Evolutionary conservation across 2,329 filamentous ascomycete species (phyloP), one percentile per base, ranked within the genome.

Genomic region (Fusarium domesticum): DNA sequence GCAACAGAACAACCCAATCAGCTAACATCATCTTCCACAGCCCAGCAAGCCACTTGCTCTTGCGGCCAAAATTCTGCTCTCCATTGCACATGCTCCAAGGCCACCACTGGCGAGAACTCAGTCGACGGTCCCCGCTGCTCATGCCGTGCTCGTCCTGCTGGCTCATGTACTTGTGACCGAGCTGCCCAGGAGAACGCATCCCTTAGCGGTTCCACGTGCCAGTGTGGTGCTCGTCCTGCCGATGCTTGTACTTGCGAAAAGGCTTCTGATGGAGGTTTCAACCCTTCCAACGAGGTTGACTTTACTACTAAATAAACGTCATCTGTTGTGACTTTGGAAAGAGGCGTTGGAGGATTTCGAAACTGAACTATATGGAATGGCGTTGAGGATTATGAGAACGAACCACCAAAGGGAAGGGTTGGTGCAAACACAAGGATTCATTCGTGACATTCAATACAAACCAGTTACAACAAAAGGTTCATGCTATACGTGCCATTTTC

Each of bases 31-130:
- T 36, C 8, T 5, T 43, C 41, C 17, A 16, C 56, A 81, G 81
- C 81, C 57, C 68, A 80, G 59, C 76, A 84, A 68, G 82, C 82
- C 7, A 84, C 76, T 48, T 96, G 90, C 81, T 95, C 89, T 14
- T 97, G 92, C 67, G 92, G 92, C 64, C 83, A 96, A 75, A 80
- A 93, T 65, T 81, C 83, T 4, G 92, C 92, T 38, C 81, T 96
- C 37, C 77, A 91, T 66, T 97, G 92, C 80, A 86, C 76, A 51
- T 96, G 92, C 73, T 81, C 81, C 60, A 91, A 89, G 69, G 79
- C 90, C 4, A 53, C 76, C 4, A 70, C 74, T n/a, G n/a, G n/a
- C 14, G 91, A 96, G 76, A 96, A 96, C 76, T 71, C 71, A 32
- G 65, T 88, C 43, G 67, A 74, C 6, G 89, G 89, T 6, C 77